Conservation (phyloP, 225 moss, liverwort and hornwort species). For the Polytrichum commune region DNA sequence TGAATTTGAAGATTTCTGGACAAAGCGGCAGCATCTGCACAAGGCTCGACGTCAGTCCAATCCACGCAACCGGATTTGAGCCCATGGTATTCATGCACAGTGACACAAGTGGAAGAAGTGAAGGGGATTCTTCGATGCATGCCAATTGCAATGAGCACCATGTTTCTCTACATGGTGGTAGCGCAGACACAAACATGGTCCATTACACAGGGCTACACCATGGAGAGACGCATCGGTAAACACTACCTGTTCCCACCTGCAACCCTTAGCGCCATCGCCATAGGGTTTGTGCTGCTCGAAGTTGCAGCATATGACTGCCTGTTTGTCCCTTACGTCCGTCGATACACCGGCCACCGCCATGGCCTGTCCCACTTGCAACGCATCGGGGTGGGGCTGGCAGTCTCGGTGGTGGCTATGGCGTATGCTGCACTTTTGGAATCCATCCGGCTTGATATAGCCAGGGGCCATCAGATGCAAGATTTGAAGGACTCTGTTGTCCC, state of each 20-base stretch:
- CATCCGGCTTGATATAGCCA: constrained; percentile 33
- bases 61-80: neutral
- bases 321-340: constrained; percentile 26
- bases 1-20: constrained; percentile 39
- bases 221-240: constrained; percentile 40
- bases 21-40: constrained; percentile 41
- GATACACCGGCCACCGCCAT: constrained; percentile 29
- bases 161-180: constrained; percentile 55
- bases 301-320: constrained; percentile 45
- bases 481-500: constrained; percentile 8
- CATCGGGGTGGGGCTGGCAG: constrained; percentile 47
- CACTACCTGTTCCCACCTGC: constrained; percentile 42
- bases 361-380: constrained; percentile 52
- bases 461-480: neutral
- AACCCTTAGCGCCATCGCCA: constrained; percentile 42
- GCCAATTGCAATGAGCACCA: constrained; percentile 53
- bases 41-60: neutral
- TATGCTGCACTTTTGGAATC: constrained; percentile 51
- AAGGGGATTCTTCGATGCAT: constrained; percentile 60
- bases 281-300: constrained; percentile 42
- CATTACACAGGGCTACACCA: constrained; percentile 42
- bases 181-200: constrained; percentile 67
- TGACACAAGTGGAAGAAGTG: constrained; percentile 70
- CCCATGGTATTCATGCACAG: constrained; percentile 52
- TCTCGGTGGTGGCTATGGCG: constrained; percentile 51